phyloP scores from a whole-genome alignment of 2,329 filamentous ascomycete species.

The Bipolaris oryzae region DNA sequence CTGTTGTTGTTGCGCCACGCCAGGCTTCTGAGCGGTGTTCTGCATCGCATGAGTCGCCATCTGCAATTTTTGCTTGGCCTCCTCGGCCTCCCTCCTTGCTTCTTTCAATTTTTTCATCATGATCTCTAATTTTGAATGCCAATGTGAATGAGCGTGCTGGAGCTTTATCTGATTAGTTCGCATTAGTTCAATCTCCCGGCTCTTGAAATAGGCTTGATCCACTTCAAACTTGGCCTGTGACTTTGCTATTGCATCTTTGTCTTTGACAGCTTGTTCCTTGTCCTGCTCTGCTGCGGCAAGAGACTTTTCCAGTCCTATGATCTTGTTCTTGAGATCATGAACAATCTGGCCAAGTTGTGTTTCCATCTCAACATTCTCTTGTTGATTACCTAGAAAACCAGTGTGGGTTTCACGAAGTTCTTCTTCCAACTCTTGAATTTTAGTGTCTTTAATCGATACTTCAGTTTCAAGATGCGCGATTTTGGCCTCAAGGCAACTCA shows the following conservation, averaged over 20 bases:
- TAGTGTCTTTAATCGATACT: background rate
- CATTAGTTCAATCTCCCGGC: background rate
- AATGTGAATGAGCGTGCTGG: background rate
- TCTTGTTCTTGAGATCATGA: background rate
- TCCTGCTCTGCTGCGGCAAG: background rate
- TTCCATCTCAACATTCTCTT: background rate
- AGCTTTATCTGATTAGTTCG: background rate
- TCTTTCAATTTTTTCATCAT: background rate
- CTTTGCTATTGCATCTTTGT: background rate
- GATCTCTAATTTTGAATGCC: background rate
- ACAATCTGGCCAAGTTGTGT: background rate
- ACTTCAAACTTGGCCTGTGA: background rate
- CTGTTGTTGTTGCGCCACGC: background rate
- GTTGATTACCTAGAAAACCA: background rate
- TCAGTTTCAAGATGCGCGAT: constrained; percentile 1
- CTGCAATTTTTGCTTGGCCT: background rate
- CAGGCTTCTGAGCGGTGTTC: background rate
- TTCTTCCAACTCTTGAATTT: background rate
- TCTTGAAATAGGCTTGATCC: background rate
- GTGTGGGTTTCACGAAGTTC: background rate
- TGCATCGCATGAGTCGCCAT: background rate
- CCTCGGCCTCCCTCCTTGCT: background rate
- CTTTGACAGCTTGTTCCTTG: too few relatives aligned
- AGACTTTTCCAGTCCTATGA: background rate
- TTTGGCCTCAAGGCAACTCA: background rate